phyloP scores from a whole-genome alignment of 768 basidiomycete genomes.

The Tricholoma sp. region DNA sequence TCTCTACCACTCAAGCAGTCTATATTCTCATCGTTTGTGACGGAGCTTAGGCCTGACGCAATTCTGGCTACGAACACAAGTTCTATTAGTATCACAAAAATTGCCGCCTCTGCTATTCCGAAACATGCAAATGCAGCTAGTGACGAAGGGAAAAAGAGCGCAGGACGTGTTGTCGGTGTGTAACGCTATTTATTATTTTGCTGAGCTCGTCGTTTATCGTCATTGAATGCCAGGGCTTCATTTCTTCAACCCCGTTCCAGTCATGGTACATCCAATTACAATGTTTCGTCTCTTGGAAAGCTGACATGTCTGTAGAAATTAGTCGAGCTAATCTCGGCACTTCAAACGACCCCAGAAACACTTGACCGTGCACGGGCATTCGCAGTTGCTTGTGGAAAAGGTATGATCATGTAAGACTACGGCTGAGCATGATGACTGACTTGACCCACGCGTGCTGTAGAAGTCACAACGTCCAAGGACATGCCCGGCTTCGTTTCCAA shows the following conservation, averaged over 20 bases:
- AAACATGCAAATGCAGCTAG: conserved; percentile 52
- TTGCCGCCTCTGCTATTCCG: conserved; percentile 75
- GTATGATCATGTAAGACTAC: conserved; percentile 30
- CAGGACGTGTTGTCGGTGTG: conserved; percentile 80
- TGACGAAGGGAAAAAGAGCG: conserved; percentile 54
- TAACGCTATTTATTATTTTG: not conserved
- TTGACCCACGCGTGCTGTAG: conserved; percentile 30
- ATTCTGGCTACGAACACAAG: conserved; percentile 93
- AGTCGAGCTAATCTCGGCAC: conserved; percentile 90
- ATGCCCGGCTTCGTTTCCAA: conserved; percentile 96
- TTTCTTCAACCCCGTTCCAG: conserved; percentile 96
- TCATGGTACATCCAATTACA: conserved; percentile 61
- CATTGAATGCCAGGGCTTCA: conserved; percentile 56
- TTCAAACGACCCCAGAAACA: conserved; percentile 81
- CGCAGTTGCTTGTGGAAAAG: conserved; percentile 87
- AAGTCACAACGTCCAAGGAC: conserved; percentile 87
- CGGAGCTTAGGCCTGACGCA: conserved; percentile 61
- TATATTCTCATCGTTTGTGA: conserved; percentile 69
- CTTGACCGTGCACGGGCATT: conserved; percentile 75
- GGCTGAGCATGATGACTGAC: not conserved
- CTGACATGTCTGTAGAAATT: conserved; percentile 54
- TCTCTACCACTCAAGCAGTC: conserved; percentile 69
- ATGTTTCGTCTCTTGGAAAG: not conserved
- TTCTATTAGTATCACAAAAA: conserved; percentile 92
- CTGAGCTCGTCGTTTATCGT: not conserved